These are phyloP conservation scores for Dendrobium catenatum DNA, from an alignment of 106 monocot species.

Conservation along the genomic window DNA sequence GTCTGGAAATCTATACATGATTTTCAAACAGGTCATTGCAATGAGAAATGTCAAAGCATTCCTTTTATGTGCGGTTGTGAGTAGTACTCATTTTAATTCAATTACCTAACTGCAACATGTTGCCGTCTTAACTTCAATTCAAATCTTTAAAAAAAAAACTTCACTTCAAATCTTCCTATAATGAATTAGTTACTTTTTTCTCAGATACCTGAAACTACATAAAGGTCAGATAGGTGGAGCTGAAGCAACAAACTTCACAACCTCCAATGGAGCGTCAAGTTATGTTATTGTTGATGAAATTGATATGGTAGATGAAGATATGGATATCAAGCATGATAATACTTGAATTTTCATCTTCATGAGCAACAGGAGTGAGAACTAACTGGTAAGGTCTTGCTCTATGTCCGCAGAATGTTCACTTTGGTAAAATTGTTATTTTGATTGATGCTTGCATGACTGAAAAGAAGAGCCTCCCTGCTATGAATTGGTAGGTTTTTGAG, in stretches of 20 bases:
- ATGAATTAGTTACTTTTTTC: background rate
- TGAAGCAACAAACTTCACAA: slow-evolving; percentile 11
- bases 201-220: slow-evolving; percentile 71
- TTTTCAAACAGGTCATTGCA: no score
- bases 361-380: background rate
- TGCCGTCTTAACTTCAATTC: background rate
- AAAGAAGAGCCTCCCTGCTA: background rate
- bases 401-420: background rate
- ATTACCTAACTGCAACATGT: background rate
- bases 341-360: slow-evolving; percentile 1
- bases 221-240: slow-evolving; percentile 25
- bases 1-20: background rate
- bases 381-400: background rate
- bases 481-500: background rate
- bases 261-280: slow-evolving; percentile 28
- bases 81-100: background rate
- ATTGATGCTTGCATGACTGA: background rate
- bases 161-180: background rate
- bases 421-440: no score
- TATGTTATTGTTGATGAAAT: slow-evolving; percentile 58
- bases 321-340: background rate
- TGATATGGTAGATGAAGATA: slow-evolving; percentile 11
- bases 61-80: background rate
- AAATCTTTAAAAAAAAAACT: no score
- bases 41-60: background rate